A percentile compares a stretch with the other conserved stretches of the same genome.
Evolutionary conservation across 345 rosid species (phyloP).

Genomic region (Brassica incana): DNA sequence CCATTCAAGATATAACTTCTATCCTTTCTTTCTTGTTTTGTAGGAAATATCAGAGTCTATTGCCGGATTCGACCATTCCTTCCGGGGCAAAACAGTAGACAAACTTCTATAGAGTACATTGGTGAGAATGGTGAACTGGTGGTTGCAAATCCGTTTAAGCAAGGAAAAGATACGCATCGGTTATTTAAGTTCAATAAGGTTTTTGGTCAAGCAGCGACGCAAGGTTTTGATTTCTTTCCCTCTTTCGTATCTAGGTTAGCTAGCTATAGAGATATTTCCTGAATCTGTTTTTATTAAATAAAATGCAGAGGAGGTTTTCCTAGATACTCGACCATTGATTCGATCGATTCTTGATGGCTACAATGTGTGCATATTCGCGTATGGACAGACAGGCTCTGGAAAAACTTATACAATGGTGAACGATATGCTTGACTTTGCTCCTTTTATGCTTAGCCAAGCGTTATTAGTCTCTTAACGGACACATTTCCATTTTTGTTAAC

Average conservation of each 20-base stretch:
- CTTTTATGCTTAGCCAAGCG: not conserved
- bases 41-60: conserved; percentile 96
- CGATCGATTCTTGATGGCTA: conserved; percentile 95
- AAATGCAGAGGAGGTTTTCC: conserved; percentile 78
- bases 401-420: conserved; percentile 97
- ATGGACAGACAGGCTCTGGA: conserved; percentile 99
- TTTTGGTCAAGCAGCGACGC: conserved; percentile 74
- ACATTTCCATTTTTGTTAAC: conserved; percentile 14
- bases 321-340: conserved; percentile 88
- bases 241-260: not conserved
- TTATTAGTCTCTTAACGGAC: conserved; percentile 23
- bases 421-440: conserved; percentile 11
- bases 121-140: conserved; percentile 94
- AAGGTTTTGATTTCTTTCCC: conserved; percentile 52
- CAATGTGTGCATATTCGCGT: conserved; percentile 97
- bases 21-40: conserved; percentile 19
- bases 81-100: conserved; percentile 75
- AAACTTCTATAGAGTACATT: conserved; percentile 67
- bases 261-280: not conserved
- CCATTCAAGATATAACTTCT: conserved; percentile 25
- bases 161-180: conserved; percentile 72
- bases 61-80: conserved; percentile 94
- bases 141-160: conserved; percentile 79
- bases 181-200: conserved; percentile 92
- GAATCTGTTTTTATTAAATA: not conserved